A percentile compares a stretch with the other conserved stretches of the same genome.
Evolutionary conservation across 306 rosid species (phyloP).

Genomic region (Castanopsis chinensis): DNA sequence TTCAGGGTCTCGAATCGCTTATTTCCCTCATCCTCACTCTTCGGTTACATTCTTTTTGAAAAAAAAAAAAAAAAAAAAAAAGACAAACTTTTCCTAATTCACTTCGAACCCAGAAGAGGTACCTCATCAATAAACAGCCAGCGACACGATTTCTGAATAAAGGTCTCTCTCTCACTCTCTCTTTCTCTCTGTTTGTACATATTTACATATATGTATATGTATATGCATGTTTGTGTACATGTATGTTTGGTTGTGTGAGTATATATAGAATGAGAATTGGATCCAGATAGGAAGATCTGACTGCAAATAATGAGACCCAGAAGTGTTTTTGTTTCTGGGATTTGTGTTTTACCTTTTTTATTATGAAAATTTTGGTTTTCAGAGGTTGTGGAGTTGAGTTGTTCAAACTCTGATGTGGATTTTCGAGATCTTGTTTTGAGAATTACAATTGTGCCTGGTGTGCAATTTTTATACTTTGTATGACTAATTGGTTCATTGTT

Average conservation of each 20-base stretch:
- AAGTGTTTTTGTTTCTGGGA: background rate
- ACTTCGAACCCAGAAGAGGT: background rate
- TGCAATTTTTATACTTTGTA: background rate
- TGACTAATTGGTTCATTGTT: background rate
- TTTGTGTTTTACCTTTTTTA: background rate
- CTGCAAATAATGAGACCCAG: background rate
- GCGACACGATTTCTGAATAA: background rate
- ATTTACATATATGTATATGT: background rate
- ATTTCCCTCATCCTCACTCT: background rate
- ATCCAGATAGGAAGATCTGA: conserved; percentile 16
- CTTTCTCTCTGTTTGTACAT: background rate
- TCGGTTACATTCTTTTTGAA: background rate
- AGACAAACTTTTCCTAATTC: background rate
- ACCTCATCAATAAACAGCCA: background rate
- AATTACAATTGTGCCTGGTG: background rate
- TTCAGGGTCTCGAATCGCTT: background rate
- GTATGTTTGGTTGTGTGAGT: background rate
- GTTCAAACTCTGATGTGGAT: background rate
- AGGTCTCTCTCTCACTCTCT: background rate
- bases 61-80: background rate
- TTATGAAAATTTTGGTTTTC: background rate
- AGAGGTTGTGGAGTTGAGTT: background rate
- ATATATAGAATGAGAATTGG: background rate
- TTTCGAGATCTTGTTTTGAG: background rate
- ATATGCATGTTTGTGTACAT: background rate